These are phyloP conservation scores for Scenedesmus sp. DNA, from an alignment of 163 green algal species.

Conservation along the genomic window DNA sequence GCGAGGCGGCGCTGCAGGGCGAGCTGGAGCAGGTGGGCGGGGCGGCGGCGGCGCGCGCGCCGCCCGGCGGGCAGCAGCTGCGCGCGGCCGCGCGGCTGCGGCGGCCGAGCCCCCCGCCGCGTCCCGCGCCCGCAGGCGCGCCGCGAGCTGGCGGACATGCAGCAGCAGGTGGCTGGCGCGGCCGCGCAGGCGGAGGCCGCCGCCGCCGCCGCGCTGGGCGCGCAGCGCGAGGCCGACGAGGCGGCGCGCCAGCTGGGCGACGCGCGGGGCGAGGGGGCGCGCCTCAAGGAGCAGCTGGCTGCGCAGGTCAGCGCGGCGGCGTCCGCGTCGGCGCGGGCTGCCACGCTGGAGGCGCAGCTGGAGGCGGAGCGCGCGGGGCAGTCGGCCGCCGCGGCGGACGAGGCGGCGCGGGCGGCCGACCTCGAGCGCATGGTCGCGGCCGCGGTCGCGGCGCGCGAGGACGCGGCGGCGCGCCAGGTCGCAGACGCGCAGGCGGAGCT, in stretches of 20 bases:
- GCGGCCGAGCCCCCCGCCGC: too few relatives aligned
- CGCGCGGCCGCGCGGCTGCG: not conserved
- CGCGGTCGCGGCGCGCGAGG: constrained; percentile 38
- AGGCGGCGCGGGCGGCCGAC: constrained; percentile 26
- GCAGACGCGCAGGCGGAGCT: constrained; percentile 25
- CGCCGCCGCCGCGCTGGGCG: not conserved
- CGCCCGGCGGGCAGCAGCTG: not conserved
- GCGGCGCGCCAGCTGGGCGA: constrained; percentile 26
- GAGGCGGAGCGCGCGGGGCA: constrained; percentile 20
- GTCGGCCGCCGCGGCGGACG: constrained; percentile 26
- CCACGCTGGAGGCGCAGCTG: constrained; percentile 36
- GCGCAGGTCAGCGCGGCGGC: not conserved
- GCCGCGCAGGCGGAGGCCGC: constrained; percentile 1
- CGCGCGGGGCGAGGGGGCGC: constrained; percentile 16
- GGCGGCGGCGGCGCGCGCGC: constrained; percentile 21
- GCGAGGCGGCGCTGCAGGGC: constrained; percentile 15
- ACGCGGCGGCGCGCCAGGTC: constrained; percentile 34
- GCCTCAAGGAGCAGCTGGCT: constrained; percentile 27
- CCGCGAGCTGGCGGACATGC: constrained; percentile 2
- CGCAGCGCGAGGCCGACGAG: constrained; percentile 9
- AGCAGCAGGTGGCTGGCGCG: constrained; percentile 15
- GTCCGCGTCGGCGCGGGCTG: not conserved
- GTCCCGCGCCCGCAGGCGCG: not conserved
- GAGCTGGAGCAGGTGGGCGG: constrained; percentile 37
- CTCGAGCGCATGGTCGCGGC: constrained; percentile 43